Percentiles rank a stretch among this genome's conserved stretches.
These are phyloP conservation scores for Pelagophyceae sp. DNA, from an alignment of 352 stramenopile genomes.

Conservation along the genomic window DNA sequence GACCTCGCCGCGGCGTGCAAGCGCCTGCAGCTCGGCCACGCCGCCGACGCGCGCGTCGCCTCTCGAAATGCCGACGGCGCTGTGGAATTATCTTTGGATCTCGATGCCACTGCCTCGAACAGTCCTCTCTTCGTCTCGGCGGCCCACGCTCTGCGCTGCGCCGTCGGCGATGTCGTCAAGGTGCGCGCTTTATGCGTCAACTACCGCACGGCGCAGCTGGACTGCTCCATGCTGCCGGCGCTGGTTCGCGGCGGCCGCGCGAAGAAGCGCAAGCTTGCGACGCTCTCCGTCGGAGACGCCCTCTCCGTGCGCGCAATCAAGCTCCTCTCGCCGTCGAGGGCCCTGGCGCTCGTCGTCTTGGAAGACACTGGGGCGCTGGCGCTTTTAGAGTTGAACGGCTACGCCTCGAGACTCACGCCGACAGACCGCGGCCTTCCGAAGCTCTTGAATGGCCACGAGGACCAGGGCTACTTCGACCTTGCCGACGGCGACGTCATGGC, in stretches of 20 bases:
- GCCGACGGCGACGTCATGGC: too few relatives aligned
- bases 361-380: not conserved
- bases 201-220: not conserved
- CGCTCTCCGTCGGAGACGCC: not conserved
- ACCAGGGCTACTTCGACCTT: not conserved
- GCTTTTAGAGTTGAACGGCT: not conserved
- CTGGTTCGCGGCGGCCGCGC: not conserved
- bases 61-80: not conserved
- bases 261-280: not conserved
- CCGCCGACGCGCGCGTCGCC: not conserved
- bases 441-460: not conserved
- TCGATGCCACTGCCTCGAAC: not conserved
- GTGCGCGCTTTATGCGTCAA: not conserved
- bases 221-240: not conserved
- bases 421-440: too few relatives aligned
- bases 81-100: not conserved
- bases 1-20: too few relatives aligned
- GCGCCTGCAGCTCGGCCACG: not conserved
- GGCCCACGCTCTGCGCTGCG: not conserved
- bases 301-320: not conserved
- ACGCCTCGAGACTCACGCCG: not conserved
- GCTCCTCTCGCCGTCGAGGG: not conserved
- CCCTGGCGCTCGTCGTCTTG: not conserved
- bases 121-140: not conserved
- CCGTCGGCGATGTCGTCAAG: constrained; percentile 18